Conservation (phyloP, 768 basidiomycete species). For the Boletus huronensis region DNA sequence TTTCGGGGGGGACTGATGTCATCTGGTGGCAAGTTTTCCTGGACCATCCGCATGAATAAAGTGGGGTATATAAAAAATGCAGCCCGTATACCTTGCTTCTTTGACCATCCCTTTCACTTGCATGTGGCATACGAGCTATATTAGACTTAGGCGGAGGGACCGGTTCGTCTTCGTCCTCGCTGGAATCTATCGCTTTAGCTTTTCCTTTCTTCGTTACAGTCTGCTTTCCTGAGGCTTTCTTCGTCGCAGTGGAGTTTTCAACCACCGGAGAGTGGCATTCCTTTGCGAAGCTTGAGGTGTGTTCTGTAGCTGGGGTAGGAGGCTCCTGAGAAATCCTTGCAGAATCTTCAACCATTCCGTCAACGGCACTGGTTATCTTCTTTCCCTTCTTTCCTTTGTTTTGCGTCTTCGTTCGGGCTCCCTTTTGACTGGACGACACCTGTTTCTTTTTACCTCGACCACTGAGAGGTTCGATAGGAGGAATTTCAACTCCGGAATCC, state of each 20-base stretch:
- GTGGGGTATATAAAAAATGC: neutral
- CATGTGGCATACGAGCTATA: neutral
- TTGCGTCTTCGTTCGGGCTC: slow-evolving; percentile 18
- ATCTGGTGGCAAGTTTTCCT: slow-evolving; percentile 15
- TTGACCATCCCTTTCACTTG: slow-evolving; percentile 3
- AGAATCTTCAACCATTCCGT: slow-evolving; percentile 6
- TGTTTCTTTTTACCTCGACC: slow-evolving; percentile 14
- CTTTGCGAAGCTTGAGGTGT: neutral
- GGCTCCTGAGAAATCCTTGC: neutral
- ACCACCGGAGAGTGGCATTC: neutral
- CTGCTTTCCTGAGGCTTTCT: slow-evolving; percentile 18
- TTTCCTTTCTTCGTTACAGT: slow-evolving; percentile 27
- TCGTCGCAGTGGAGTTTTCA: slow-evolving; percentile 8
- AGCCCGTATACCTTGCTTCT: slow-evolving; percentile 15
- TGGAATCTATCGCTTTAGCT: slow-evolving; percentile 22
- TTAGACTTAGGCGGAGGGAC: neutral
- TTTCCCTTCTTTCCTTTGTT: slow-evolving; percentile 28
- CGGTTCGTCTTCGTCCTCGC: slow-evolving; percentile 26
- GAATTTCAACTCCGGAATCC: slow-evolving; percentile 29
- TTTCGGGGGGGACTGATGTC: neutral
- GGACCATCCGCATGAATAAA: neutral
- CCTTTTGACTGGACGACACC: slow-evolving; percentile 16
- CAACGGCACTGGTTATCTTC: slow-evolving; percentile 12
- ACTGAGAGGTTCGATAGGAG: neutral
- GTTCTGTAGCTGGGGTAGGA: neutral